Evolutionary conservation across 257 asterid species (phyloP).

Genomic region (Capsicum baccatum): DNA sequence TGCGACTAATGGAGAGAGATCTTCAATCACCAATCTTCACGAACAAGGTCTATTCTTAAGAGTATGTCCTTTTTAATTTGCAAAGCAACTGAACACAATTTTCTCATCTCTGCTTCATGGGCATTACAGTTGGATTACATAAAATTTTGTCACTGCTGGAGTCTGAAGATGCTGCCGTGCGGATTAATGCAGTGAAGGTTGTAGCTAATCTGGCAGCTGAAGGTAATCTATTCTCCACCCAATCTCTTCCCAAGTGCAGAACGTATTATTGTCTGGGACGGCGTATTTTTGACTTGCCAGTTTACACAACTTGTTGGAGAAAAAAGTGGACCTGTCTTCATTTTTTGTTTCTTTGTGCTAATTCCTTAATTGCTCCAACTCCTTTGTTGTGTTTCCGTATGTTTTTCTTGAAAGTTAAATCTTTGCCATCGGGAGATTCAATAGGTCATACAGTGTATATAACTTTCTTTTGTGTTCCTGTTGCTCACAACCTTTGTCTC

Average conservation of each 20-base stretch:
- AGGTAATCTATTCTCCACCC: conserved; percentile 55
- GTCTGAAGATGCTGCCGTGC: conserved; percentile 87
- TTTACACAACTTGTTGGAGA: background rate
- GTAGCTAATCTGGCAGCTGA: conserved; percentile 99
- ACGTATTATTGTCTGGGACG: background rate
- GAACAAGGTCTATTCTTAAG: conserved; percentile 76
- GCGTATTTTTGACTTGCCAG: conserved; percentile 1
- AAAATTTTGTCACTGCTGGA: conserved; percentile 92
- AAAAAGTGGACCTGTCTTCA: background rate
- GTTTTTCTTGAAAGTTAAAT: background rate
- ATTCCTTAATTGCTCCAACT: background rate
- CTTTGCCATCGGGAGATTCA: background rate
- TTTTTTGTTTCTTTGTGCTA: background rate
- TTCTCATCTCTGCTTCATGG: conserved; percentile 25
- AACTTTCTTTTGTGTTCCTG: background rate
- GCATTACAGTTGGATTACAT: conserved; percentile 84
- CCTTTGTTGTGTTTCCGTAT: background rate
- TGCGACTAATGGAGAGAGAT: conserved; percentile 72
- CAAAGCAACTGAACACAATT: background rate
- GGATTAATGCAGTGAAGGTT: conserved; percentile 98
- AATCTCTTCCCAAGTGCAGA: conserved; percentile 1
- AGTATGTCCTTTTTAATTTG: background rate
- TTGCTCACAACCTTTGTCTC: conserved; percentile 10
- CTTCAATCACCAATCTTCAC: conserved; percentile 87
- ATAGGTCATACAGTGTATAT: background rate